Evolutionary conservation across 768 basidiomycete species (phyloP), one percentile per base, ranked within the genome.

Genomic region (Agaricus blazei): DNA sequence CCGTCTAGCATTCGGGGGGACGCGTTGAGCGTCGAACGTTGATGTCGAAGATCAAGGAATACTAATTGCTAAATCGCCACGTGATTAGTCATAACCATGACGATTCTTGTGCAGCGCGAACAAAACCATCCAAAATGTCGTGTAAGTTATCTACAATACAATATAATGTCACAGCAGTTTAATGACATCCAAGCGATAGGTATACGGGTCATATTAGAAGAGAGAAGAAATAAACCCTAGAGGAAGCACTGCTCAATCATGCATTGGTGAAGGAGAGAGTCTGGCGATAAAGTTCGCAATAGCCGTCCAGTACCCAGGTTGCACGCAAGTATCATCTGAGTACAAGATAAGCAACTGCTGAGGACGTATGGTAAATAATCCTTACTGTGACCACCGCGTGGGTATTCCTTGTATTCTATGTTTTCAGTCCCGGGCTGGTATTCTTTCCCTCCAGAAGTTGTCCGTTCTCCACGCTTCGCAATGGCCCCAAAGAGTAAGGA

Each of bases 401-500:
- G 68, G 59, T 84, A 84, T 53, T 84, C 79, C 55, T 82, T 68
- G 59, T 76, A 84, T 62, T 73, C 78, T 27, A 80, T 82, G 44
- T 76, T 71, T 66, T 82, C 81, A 52, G 76, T 52, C 0, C 81
- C 82, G 15, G 73, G 69, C 60, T 80, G 77, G 19, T 70, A 74
- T 19, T 74, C 70, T 34, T 61, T 69, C 15, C 73, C 74, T 47
- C 71, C 67, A 1, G 58, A 56, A 29, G 57, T 71, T 63, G 68
- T 75, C 60, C 69, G 74, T 59, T 78, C 77, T 9, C 81, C 83
- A 40, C 82, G 75, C 31, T 73, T 75, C 11, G 79, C 75, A 5
- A 87, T 72, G 38, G 84, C 76, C 59, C 83, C 79, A 82, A 87
- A 90, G 3, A 90, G 73, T 4, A 79, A 79, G 24, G 75, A 75